These are phyloP conservation scores for Mycena galopus DNA, from an alignment of 768 basidiomycete genomes.

Conservation along the genomic window DNA sequence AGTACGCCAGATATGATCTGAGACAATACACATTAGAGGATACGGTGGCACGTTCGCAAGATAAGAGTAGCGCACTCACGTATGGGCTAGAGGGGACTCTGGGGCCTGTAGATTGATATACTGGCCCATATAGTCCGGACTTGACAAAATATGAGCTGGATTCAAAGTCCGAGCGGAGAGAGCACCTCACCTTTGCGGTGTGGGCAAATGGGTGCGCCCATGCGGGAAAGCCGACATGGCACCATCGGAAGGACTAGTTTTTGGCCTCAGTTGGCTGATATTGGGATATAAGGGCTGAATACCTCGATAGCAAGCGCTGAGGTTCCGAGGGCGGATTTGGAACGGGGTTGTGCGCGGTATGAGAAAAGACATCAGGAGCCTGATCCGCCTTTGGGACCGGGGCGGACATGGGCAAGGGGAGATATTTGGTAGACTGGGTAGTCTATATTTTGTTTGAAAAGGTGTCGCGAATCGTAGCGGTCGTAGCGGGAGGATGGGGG, in stretches of 20 bases:
- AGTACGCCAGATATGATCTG: conserved; percentile 28
- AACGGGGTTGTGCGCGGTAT: conserved; percentile 14
- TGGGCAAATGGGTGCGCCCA: conserved; percentile 34
- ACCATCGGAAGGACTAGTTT: conserved; percentile 17
- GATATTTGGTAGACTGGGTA: background rate
- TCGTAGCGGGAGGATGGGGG: background rate
- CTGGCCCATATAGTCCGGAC: conserved; percentile 46
- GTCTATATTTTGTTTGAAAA: background rate
- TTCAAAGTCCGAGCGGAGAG: background rate
- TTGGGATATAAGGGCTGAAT: background rate
- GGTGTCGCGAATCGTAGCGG: conserved; percentile 23
- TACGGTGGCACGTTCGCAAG: background rate
- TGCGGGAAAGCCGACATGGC: conserved; percentile 21
- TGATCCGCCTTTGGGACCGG: conserved; percentile 22
- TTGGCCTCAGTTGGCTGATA: background rate
- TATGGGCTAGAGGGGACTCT: conserved; percentile 44
- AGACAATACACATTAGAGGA: background rate
- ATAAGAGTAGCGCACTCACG: conserved; percentile 34
- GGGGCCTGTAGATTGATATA: conserved; percentile 43
- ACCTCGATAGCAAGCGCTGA: conserved; percentile 22
- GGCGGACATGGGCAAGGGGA: conserved; percentile 21
- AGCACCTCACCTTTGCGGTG: conserved; percentile 33
- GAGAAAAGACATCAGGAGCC: conserved; percentile 23
- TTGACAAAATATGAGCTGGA: conserved; percentile 22
- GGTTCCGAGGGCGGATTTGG: background rate